Evolutionary conservation across 2,329 filamentous ascomycete species (phyloP), one percentile per base, ranked within the genome.

Genomic region (Mycosphaerella sp.): DNA sequence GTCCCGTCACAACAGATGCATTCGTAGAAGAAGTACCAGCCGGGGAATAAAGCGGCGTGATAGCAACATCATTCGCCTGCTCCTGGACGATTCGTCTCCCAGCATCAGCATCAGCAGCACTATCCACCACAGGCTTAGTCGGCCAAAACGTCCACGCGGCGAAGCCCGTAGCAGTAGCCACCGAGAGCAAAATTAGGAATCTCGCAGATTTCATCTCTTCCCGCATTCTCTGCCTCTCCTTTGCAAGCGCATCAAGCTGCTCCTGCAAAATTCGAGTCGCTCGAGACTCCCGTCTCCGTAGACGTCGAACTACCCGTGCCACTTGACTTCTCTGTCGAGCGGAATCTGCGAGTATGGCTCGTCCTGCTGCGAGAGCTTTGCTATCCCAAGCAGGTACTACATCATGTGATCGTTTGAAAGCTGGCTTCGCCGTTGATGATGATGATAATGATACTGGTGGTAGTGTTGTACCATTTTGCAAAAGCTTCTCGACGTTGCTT

Each of bases 111-210:
- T 17, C 14, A 17, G 14, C 14, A 4, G 47, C 60, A 3, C 57
- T 56, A 34, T 64, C 62, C 38, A 43, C 51, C 21, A 12, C 41
- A 32, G 47, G 11, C 42, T 45, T 26, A 49, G 56, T 42, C 29
- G 63, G 62, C 64, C 63, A 64, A 21, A 65, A 64, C n/a, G 57
- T 51, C 57, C 60, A 65, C 44, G 58, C 61, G 12, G 56, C 62
- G 45, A 65, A 29, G 4, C 51, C 61, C 3, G 61, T 63, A 6
- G 64, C 62, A 2, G 52, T 53, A 2, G 51, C 61, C 4, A 66
- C 57, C 4, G 42, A 53, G 4, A 56, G 23, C 32, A 66, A 12
- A 41, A 65, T 59, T 44, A 54, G 48, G 4, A 55, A 45, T 2
- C 59, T 61, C 29, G 63, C 62, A 17, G 42, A 48, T 11, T 57